Base-by-base conservation (phyloP, 2,329 filamentous ascomycete genomes). In the Penicillium paneum region DNA sequence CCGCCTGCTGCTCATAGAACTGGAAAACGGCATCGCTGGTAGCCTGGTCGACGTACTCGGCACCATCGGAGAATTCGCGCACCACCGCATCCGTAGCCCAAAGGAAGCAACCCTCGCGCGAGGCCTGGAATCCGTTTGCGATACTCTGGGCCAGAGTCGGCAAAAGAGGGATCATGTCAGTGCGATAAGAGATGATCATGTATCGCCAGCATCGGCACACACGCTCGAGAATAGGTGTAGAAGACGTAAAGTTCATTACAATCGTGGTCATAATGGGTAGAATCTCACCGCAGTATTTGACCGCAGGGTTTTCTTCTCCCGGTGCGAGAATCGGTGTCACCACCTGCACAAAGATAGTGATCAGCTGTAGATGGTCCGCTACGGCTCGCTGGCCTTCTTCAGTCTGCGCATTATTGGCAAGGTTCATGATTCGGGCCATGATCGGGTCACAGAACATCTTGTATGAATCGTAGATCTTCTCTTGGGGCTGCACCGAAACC, bases 41-140 rank as follows among this genome's bases (percentile, higher is more conserved):
- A n/a, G 83, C 79, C 47, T 87, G 82, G 51, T 93, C 88, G 19
- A 97, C 89, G 57, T 89, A 85, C 64, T 96, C 91, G 39, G 89
- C 85, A 39, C 93, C 91, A 64, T 96, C 90, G 0, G 91, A 94
- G 69, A 97, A 99, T 72, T 99, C 94, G 55, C 94, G 88, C 29
- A 99, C 83, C 59, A 99, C 95, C 8, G 93, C 91, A 61, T 92
- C 90, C 2, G 93, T 97, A 1, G 94, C 93, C 94, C 94, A 99
- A n/a, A 99, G 80, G 81, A 99, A 99, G 71, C 93, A 97, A 12
- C 94, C 94, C 74, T 99, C 93, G 57, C 87, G 84, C 11, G 93
- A 97, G 17, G 83, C 82, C 52, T 88, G 83, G 71, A 99, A 99
- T 5, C 93, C 92, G 59, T 81, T 82, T 1, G 90, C 90, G 54